Conservation (phyloP, 2,329 filamentous ascomycete genomes). For the Hypoxylon sp. region DNA sequence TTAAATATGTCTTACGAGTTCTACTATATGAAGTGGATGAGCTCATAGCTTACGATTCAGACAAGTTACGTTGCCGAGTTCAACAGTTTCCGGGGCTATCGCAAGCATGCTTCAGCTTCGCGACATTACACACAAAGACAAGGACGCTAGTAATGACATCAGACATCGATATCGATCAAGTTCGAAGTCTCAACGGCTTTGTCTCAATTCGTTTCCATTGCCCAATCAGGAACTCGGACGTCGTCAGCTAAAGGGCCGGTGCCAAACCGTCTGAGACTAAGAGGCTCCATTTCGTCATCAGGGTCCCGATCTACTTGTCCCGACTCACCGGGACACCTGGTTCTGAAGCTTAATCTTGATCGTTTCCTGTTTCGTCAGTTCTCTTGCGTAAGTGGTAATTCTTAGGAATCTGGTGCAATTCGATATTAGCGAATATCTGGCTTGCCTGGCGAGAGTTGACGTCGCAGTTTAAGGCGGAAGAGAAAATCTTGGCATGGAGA, state of each 20-base stretch:
- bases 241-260: constrained; percentile 31
- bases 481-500: constrained; percentile 21
- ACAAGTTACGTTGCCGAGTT: constrained; percentile 1
- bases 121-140: constrained; percentile 17
- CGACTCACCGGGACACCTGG: constrained; percentile 21
- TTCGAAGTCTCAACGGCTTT: constrained; percentile 35
- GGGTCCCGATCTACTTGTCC: constrained; percentile 32
- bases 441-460: constrained; percentile 16
- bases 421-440: not conserved
- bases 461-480: constrained; percentile 8
- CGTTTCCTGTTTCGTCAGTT: constrained; percentile 25
- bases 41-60: constrained; percentile 18
- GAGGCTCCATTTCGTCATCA: constrained; percentile 47
- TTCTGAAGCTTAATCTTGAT: constrained; percentile 30
- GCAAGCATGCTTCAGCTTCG: constrained; percentile 23
- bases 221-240: constrained; percentile 38
- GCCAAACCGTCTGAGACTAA: constrained; percentile 39
- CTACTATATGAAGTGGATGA: not conserved
- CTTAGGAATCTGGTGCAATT: constrained; percentile 1
- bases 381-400: constrained; percentile 39
- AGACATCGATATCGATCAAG: constrained; percentile 39
- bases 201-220: constrained; percentile 35
- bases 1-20: constrained; percentile 24
- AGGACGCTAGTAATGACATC: constrained; percentile 47
- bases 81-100: constrained; percentile 12